A percentile compares a stretch with the other conserved stretches of the same genome.
These are phyloP conservation scores for Penicillium atrosanguineum DNA, from an alignment of 495 filamentous ascomycete genomes.

Conservation along the genomic window DNA sequence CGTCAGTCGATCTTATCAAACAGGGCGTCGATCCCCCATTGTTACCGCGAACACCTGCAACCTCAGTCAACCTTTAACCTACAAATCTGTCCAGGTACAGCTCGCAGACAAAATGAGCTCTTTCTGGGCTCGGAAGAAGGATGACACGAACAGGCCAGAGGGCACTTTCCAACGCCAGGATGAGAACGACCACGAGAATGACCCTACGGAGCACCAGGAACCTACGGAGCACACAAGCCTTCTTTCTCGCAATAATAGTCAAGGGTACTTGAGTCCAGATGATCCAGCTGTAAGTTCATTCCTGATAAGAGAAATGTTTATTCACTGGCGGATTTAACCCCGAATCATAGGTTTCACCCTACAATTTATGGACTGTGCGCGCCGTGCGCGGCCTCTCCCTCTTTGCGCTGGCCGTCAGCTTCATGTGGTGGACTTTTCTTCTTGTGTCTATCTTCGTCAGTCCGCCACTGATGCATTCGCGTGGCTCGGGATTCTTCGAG, in stretches of 20 bases:
- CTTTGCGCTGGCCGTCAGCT: slow-evolving; percentile 67
- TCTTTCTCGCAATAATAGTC: slow-evolving; percentile 55
- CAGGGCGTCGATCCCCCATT: not conserved
- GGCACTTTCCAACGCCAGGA: slow-evolving; percentile 21
- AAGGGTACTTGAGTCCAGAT: slow-evolving; percentile 80
- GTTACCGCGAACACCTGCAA: not conserved
- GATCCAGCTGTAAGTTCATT: slow-evolving; percentile 71
- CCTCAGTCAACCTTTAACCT: not conserved
- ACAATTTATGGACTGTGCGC: slow-evolving; percentile 90
- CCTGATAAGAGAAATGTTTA: not conserved
- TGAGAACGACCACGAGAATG: slow-evolving; percentile 17
- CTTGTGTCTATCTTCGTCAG: slow-evolving; percentile 85
- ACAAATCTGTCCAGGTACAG: not conserved
- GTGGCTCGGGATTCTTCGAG: slow-evolving; percentile 86
- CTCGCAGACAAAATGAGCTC: slow-evolving; percentile 34
- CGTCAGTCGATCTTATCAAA: not conserved
- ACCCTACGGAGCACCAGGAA: slow-evolving; percentile 6
- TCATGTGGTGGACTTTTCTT: slow-evolving; percentile 88
- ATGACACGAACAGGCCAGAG: slow-evolving; percentile 30
- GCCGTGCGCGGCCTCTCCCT: slow-evolving; percentile 71
- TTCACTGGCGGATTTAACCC: not conserved
- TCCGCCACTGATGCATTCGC: slow-evolving; percentile 76
- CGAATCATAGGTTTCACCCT: slow-evolving; percentile 72
- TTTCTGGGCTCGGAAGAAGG: slow-evolving; percentile 51
- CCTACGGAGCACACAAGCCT: slow-evolving; percentile 75